Percentiles rank a stretch among this genome's conserved stretches.
phyloP scores from a whole-genome alignment of 192 early-diverging fungal genomes.

The Coemansia sp. region DNA sequence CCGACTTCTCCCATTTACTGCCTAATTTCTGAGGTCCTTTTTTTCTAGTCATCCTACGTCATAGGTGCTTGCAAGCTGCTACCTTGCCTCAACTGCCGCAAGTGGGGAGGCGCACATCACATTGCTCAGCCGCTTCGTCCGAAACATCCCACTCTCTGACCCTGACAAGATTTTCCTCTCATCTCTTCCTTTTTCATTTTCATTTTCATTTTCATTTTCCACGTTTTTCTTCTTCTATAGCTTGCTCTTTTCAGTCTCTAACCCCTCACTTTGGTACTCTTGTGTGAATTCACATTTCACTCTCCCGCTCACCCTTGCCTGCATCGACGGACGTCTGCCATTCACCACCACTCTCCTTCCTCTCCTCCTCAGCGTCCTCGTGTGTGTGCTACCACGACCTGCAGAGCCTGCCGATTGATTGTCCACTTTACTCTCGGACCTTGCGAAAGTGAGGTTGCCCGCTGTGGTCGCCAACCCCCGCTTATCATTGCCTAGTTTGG shows the following conservation, averaged over 20 bases:
- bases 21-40: no score
- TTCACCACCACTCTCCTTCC: neutral
- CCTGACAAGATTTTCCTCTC: neutral
- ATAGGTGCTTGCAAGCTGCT: neutral
- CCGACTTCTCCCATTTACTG: no score
- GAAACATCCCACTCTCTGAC: neutral
- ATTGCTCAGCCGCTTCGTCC: neutral
- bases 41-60: neutral
- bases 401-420: neutral
- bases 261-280: conserved; percentile 1
- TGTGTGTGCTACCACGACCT: neutral
- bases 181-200: neutral
- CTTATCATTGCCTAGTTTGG: no score
- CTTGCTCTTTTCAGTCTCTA: neutral
- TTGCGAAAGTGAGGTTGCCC: no score
- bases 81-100: neutral
- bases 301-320: neutral
- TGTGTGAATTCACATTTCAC: neutral
- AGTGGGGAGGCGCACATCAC: neutral
- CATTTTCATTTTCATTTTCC: neutral
- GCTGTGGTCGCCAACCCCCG: no score
- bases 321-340: neutral
- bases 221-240: neutral
- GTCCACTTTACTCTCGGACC: neutral
- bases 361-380: no score